Evolutionary conservation across 2,329 filamentous ascomycete genomes (phyloP).

Genomic region (Monosporascus cannonballus): DNA sequence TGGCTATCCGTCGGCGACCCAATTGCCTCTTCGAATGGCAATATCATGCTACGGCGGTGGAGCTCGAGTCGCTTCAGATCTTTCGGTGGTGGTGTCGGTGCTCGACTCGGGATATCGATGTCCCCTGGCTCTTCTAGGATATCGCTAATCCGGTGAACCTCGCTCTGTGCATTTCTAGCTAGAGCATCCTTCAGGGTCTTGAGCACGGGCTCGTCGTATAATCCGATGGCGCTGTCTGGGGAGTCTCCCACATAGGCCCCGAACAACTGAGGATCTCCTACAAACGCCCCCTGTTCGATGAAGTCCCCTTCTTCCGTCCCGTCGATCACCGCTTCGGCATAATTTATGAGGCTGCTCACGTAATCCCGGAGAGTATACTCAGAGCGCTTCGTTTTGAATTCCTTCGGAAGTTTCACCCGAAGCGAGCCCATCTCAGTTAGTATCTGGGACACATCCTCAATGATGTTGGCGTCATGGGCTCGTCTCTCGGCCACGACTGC

Average conservation of each 20-base stretch:
- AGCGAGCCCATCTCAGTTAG: conserved; percentile 29
- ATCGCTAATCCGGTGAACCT: conserved; percentile 23
- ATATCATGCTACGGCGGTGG: conserved; percentile 17
- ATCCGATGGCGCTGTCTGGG: conserved; percentile 36
- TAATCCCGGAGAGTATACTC: conserved; percentile 64
- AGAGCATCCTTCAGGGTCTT: conserved; percentile 11
- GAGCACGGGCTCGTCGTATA: conserved; percentile 23
- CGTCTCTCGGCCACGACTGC: conserved; percentile 16
- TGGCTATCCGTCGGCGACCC: conserved; percentile 9
- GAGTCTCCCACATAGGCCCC: conserved; percentile 29
- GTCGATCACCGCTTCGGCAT: conserved; percentile 33
- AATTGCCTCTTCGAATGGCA: conserved; percentile 15
- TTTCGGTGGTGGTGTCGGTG: conserved; percentile 27
- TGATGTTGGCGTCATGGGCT: conserved; percentile 16
- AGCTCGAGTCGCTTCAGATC: conserved; percentile 23
- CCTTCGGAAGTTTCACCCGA: conserved; percentile 24
- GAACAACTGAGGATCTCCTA: conserved; percentile 20
- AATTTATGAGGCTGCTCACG: conserved; percentile 63
- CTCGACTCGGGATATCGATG: conserved; percentile 19
- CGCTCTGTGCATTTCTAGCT: conserved; percentile 13
- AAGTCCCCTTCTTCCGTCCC: conserved; percentile 15
- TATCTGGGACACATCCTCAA: conserved; percentile 27
- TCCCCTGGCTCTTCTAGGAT: conserved; percentile 15
- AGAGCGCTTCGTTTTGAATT: conserved; percentile 59
- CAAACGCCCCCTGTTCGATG: conserved; percentile 18